These are phyloP conservation scores for Botrytis hyacinthi DNA, from an alignment of 2,329 filamentous ascomycete genomes.

Conservation along the genomic window DNA sequence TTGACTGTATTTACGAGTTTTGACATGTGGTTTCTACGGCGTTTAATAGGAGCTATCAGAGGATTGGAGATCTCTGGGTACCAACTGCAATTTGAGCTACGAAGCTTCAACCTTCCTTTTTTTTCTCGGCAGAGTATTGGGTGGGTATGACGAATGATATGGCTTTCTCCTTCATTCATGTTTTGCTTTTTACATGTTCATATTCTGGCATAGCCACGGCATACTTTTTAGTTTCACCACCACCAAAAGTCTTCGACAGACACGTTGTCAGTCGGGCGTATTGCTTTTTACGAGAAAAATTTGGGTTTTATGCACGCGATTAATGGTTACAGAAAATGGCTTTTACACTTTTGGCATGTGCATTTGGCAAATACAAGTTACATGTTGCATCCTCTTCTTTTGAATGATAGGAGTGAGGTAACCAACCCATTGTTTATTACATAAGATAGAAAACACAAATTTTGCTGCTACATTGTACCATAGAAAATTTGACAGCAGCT, in stretches of 20 bases:
- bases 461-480: slow-evolving; percentile 19
- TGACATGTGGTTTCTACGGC: slow-evolving; percentile 34
- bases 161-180: slow-evolving; percentile 31
- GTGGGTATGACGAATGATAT: slow-evolving; percentile 10
- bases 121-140: slow-evolving; percentile 14
- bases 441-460: slow-evolving; percentile 17
- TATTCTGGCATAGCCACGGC: slow-evolving; percentile 34
- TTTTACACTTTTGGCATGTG: slow-evolving; percentile 12
- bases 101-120: slow-evolving; percentile 4
- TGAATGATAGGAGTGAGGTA: slow-evolving; percentile 11
- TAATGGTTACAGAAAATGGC: slow-evolving; percentile 30
- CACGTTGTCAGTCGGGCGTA: slow-evolving; percentile 25
- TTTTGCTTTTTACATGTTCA: slow-evolving; percentile 33
- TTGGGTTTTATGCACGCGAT: slow-evolving; percentile 28
- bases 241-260: slow-evolving; percentile 28
- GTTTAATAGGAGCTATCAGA: slow-evolving; percentile 37
- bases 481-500: slow-evolving; percentile 20
- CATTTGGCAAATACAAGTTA: not conserved
- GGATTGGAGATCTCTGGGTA: slow-evolving; percentile 36
- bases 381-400: slow-evolving; percentile 1
- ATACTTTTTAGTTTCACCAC: slow-evolving; percentile 21
- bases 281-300: slow-evolving; percentile 25
- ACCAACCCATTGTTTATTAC: not conserved
- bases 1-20: slow-evolving; percentile 38
- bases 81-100: slow-evolving; percentile 15